A percentile compares a stretch with the other conserved stretches of the same genome.
Evolutionary conservation across 495 filamentous ascomycete species (phyloP).

Genomic region (Umbilicaria muhlenbergii): DNA sequence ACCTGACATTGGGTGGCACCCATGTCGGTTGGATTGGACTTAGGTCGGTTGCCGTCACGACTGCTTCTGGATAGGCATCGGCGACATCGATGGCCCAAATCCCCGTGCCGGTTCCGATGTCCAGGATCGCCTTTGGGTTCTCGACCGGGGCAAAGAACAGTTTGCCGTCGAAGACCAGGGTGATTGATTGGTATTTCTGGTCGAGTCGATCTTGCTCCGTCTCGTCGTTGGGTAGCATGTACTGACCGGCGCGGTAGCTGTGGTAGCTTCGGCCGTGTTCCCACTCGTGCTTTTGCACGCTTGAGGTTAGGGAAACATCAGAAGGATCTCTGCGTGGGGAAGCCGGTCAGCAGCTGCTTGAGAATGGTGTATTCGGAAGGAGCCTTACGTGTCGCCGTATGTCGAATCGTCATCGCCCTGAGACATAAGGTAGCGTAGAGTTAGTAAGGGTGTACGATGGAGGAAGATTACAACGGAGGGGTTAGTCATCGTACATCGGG

Average conservation of each 20-base stretch:
- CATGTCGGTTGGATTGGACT: constrained; percentile 35
- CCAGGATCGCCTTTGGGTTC: neutral
- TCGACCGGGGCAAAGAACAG: too few relatives aligned
- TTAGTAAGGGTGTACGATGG: too few relatives aligned
- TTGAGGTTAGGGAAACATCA: constrained; percentile 15
- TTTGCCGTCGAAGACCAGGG: too few relatives aligned
- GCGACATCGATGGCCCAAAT: constrained; percentile 48
- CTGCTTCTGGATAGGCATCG: constrained; percentile 37
- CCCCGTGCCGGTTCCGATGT: constrained; percentile 41
- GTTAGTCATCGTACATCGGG: too few relatives aligned
- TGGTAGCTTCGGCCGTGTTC: constrained; percentile 16
- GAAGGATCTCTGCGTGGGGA: constrained; percentile 7
- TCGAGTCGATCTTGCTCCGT: constrained; percentile 17
- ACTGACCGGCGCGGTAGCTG: constrained; percentile 11
- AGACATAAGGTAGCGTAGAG: too few relatives aligned
- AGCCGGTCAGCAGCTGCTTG: neutral
- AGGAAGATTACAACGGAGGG: too few relatives aligned
- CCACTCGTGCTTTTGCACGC: constrained; percentile 14
- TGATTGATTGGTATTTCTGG: neutral
- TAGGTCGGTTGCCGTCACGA: constrained; percentile 50
- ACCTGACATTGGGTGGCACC: constrained; percentile 32
- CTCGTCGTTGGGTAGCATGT: constrained; percentile 18
- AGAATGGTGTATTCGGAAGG: too few relatives aligned
- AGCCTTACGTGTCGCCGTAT: too few relatives aligned
- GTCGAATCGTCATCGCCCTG: too few relatives aligned